Evolutionary conservation across 2,329 filamentous ascomycete species (phyloP), one percentile per base, ranked within the genome.

Genomic region (Nemania diffusa): DNA sequence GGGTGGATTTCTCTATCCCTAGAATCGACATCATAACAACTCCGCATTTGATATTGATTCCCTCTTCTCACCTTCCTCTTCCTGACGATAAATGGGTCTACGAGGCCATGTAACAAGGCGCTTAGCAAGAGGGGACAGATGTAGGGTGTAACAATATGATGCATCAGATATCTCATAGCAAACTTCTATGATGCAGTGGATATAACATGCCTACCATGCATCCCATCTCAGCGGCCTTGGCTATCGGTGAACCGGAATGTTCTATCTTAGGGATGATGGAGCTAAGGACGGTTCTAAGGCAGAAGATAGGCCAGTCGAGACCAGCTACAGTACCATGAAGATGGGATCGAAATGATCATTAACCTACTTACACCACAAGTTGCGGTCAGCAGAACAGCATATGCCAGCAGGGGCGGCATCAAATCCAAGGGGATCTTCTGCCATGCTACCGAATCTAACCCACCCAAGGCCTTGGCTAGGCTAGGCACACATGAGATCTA

Each of bases 31-130:
- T 48, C 6, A 57, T 22, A 13, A 15, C 24, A 53, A 48, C 57
- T 65, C 62, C 65, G 37, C 62, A 58, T 62, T 57, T 48, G 46
- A 48, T 50, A 37, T n/a, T 55, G 22, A 58, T 22, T 26, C 24
- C 17, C 8, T 53, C 37, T 29, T 53, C 20, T 63, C 63, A 69
- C 67, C 67, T 69, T 69, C 67, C 67, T 66, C 29, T 65, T 68
- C 58, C 24, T 63, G 62, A 60, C n/a, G 53, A 51, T 24, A 27
- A 32, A 69, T 66, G 63, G 67, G 53, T 42, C 59, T 48, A 24
- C 29, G 56, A 50, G 44, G 29, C 17, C n/a, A 27, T 50, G 15
- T 17, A 57, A 37, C 24, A 32, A 29, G 32, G 42, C 13, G 22
- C 66, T 66, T 68, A 62, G 65, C 66, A 58, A 26, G 20, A 42